Base-by-base conservation (phyloP, 106 monocot species). In the Dendrobium catenatum region DNA sequence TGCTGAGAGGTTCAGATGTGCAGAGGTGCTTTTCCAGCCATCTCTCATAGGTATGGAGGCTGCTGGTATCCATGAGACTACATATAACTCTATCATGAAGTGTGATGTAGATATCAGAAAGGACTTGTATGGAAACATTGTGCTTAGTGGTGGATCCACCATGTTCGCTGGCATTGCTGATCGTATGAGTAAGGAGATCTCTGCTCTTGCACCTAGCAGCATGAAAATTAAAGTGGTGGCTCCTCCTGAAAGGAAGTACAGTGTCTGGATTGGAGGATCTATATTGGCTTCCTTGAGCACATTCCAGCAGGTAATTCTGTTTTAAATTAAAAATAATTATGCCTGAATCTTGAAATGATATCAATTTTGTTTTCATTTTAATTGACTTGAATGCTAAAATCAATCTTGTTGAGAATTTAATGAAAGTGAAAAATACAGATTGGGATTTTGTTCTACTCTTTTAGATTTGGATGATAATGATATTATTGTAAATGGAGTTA, bases 171-270 rank as follows among this genome's bases (percentile, higher is more conserved):
- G 76, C 2, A 76, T 76, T 27, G 76, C 76, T 15, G 76, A 76
- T 47, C 76, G 76, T 24, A 76, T 76, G 76, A 76, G 49, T 24
- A 76, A 76, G 49, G 76, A 76, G 76, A 76, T 76, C 76, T 43
- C 48, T 29, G 76, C 49, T 11, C 76, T 76, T 27, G 76, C 76
- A 9, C 76, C 76, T 15, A 49, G 49, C 76, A 49, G 49, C 76
- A 76, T 76, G 49, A 47, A 51, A 20, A 51, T 76, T 20, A 76
- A 76, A 46, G 76, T 76, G 49, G 76, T 76, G 3, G 76, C 76
- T 76, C 76, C 76, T 0, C 76, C 76, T 2, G 76, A 76, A 51
- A 76, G 76, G 76, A 76, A 76, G 76, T 76, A 76, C 16, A 76
- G 76, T 29, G 76, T 76, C 19, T 76, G 76, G 76, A 76, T 76